Evolutionary conservation across 2,329 filamentous ascomycete genomes (phyloP).

Genomic region (Calonectria henricotiae): DNA sequence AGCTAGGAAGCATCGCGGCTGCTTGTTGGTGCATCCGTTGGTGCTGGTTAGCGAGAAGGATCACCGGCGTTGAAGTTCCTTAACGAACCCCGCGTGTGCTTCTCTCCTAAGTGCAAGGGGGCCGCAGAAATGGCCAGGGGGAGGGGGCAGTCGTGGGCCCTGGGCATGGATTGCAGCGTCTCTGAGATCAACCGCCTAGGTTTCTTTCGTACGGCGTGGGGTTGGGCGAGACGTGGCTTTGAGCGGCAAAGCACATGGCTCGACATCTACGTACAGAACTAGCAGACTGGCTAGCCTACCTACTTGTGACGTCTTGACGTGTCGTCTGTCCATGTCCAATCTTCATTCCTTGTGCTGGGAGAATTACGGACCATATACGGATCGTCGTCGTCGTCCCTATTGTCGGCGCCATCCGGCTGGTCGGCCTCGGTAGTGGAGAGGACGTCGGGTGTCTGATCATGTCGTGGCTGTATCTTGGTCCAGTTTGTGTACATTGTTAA

Average conservation of each 20-base stretch:
- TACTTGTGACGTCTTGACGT: conserved; percentile 43
- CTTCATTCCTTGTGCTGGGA: conserved; percentile 24
- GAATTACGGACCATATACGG: conserved; percentile 2
- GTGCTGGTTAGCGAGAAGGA: conserved; percentile 32
- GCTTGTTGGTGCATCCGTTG: conserved; percentile 27
- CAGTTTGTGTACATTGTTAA: conserved; percentile 25
- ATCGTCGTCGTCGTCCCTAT: conserved; percentile 16
- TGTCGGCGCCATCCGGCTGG: conserved; percentile 21
- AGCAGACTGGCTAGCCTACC: conserved; percentile 34
- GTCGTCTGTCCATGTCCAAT: conserved; percentile 33
- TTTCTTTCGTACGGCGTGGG: conserved; percentile 36
- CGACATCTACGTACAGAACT: conserved; percentile 9
- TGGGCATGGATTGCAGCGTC: conserved; percentile 27
- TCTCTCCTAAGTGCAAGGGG: conserved; percentile 29
- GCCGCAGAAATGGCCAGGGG: conserved; percentile 23
- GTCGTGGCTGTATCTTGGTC: conserved; percentile 28
- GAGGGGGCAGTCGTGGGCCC: conserved; percentile 25
- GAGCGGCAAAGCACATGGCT: conserved; percentile 26
- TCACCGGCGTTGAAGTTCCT: conserved; percentile 41
- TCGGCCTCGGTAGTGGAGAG: conserved; percentile 14
- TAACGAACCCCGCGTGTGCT: conserved; percentile 31
- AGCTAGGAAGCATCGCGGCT: conserved; percentile 27
- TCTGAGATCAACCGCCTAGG: conserved; percentile 34
- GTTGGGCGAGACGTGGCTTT: conserved; percentile 37
- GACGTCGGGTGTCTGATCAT: conserved; percentile 18